Base-by-base conservation (phyloP, 768 basidiomycete genomes). In the Russula compacta region DNA sequence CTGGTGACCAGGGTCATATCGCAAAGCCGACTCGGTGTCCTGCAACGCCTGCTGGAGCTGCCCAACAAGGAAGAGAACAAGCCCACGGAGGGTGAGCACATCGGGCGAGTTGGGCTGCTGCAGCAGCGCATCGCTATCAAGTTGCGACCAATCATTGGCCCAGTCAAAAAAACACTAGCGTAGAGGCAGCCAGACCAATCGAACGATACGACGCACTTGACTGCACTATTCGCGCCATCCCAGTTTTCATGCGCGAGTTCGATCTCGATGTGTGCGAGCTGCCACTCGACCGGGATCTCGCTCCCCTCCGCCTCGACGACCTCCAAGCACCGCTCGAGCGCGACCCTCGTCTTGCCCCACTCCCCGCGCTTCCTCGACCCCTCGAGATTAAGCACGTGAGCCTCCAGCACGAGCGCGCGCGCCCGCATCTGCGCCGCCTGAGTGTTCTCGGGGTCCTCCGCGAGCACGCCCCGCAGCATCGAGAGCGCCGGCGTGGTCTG, bases 301-400 rank as follows among this genome's bases (percentile, higher is more conserved):
- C 82, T 82, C 19, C 84, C 87, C 72, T 92, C 92, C 17, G 78
- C 82, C 58, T 90, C 88, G 61, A 89, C 83, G 44, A 79, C 76
- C 70, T 86, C 81, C 59, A 84, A 69, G 71, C 90, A 87, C 68
- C 85, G 86, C 58, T 92, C 91, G 60, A 94, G 74, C 29, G 88
- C 87, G n/a, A 92, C 70, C 49, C 90, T 72, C 1, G 89, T 87
- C 73, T 89, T 79, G 0, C 77, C 83, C 89, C 90, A 94, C 60
- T 91, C 85, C 64, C 81, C 82, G 67, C 75, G 77, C 35, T 71
- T 74, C 60, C 78, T 74, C 14, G 89, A 83, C 7, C 67, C 68
- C 53, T 84, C 78, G 53, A 87, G 83, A 67, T 82, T 87, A 48
- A 80, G 78, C 7, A 92, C 73, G 63, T 92, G 88, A 7, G 73